Evolutionary conservation across 169 alveolate species (phyloP).

Genomic region (Plasmodium vinckei): DNA sequence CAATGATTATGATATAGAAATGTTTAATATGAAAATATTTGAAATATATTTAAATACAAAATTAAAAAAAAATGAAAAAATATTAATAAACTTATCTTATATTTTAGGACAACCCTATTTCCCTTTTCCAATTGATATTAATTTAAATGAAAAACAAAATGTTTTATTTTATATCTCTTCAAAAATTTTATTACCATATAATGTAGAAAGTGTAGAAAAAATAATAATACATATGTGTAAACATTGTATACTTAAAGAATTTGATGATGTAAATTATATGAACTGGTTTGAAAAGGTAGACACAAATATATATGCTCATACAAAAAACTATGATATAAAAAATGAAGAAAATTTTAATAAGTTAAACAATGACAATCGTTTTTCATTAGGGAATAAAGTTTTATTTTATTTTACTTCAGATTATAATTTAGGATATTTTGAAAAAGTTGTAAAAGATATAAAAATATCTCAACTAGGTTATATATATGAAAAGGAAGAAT

Average conservation of each 20-base stretch:
- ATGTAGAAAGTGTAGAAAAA: slow-evolving; percentile 45
- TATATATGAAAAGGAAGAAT: slow-evolving; percentile 72
- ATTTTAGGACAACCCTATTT: slow-evolving; percentile 48
- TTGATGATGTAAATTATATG: slow-evolving; percentile 25
- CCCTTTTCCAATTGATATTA: slow-evolving; percentile 46
- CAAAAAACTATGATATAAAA: too few relatives aligned
- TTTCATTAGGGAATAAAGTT: slow-evolving; percentile 38
- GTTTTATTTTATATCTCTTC: slow-evolving; percentile 42
- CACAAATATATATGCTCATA: slow-evolving; percentile 20
- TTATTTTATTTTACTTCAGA: slow-evolving; percentile 42
- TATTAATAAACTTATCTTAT: slow-evolving; percentile 10
- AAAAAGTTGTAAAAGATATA: slow-evolving; percentile 47
- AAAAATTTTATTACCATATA: slow-evolving; percentile 48
- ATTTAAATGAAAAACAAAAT: slow-evolving; percentile 32
- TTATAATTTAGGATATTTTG: slow-evolving; percentile 54
- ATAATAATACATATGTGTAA: slow-evolving; percentile 31
- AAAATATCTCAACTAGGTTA: slow-evolving; percentile 52
- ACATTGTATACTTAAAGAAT: slow-evolving; percentile 12
- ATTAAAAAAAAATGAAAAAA: slow-evolving; percentile 13
- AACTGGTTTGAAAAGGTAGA: slow-evolving; percentile 22
- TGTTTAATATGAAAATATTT: slow-evolving; percentile 28
- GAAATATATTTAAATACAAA: slow-evolving; percentile 26
- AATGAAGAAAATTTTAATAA: neutral
- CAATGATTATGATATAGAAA: slow-evolving; percentile 22
- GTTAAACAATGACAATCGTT: neutral